Evolutionary conservation across 192 early-diverging fungal species (phyloP), one percentile per base, ranked within the genome.

Genomic region (Coemansia asiatica): DNA sequence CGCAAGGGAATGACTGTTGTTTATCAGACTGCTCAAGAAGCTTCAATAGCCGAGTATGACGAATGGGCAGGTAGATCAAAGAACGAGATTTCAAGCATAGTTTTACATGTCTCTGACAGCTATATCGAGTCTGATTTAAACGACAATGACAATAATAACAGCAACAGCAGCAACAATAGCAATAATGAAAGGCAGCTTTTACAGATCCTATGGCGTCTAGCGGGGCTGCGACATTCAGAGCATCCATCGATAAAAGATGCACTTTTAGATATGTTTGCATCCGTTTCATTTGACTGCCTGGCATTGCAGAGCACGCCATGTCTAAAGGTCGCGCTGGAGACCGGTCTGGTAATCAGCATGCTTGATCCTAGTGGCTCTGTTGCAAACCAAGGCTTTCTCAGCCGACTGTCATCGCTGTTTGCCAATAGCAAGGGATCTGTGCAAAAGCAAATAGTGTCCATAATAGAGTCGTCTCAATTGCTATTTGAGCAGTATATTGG

Each of bases 121-220:
- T 15, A 6, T 15, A 18, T 4, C 13, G 16, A 3, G 40, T 1
- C 40, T 44, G 40, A 13, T 13, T n/a, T n/a, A n/a, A 44, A 44
- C 40, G 40, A 44, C 40, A 15, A 15, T 1, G 3, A 2, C 40
- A 44, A 44, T 6, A 13, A 18, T 15, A 10, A 40, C 23, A 31
- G 29, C 35, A 59, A 35, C 38, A 36, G 40, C 13, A n/a, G n/a
- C n/a, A n/a, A n/a, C n/a, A 63, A 46, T n/a, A 48, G 38, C n/a
- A 23, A 56, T 40, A 15, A 60, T 64, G 16, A 54, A 64, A 31
- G 54, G 15, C 63, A 38, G 2, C 16, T 78, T 16, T 61, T 51
- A 50, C 77, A 64, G 16, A 54, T 79, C 2, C 62, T 79, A 54
- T 72, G 77, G 68, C 61, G 72, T 4, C 55, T 79, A 23, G 63